Percentiles rank a stretch among this genome's conserved stretches.
Conservation (phyloP, 106 monocot genomes). For the Acanthochlamys bracteata region DNA sequence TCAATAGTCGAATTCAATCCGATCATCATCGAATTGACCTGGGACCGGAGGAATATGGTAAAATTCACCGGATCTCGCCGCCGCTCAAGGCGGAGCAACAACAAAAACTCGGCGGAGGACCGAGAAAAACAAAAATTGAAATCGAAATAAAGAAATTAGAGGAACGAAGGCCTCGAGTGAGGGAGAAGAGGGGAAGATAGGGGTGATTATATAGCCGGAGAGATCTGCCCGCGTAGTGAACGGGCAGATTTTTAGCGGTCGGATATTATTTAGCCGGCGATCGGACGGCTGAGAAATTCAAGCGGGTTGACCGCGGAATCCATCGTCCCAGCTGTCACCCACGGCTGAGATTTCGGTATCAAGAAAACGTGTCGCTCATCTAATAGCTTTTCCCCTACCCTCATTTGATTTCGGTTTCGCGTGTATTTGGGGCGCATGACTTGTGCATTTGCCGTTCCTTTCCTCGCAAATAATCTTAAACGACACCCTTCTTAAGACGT, state of each 20-base stretch:
- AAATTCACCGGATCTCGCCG: not conserved
- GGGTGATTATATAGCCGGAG: constrained; percentile 41
- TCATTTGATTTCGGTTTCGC: constrained; percentile 17
- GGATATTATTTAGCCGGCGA: not conserved
- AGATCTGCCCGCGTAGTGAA: constrained; percentile 30
- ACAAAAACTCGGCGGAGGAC: not conserved
- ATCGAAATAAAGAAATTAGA: not conserved
- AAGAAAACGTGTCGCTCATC: constrained; percentile 26
- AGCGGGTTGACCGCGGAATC: constrained; percentile 10
- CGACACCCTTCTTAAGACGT: no score
- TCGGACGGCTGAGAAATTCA: constrained; percentile 27
- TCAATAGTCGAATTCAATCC: not conserved
- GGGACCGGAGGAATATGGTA: not conserved
- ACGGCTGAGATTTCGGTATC: constrained; percentile 21
- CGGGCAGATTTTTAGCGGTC: constrained; percentile 25
- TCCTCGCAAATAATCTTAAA: no score
- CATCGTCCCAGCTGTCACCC: constrained; percentile 33
- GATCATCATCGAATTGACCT: not conserved
- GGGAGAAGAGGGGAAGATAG: constrained; percentile 11
- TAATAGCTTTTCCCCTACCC: not conserved
- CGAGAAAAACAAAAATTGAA: not conserved
- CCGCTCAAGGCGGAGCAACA: not conserved
- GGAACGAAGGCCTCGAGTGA: constrained; percentile 10
- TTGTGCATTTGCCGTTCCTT: constrained; percentile 11
- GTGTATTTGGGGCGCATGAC: constrained; percentile 29